These are phyloP conservation scores for Pythium dissimile DNA, from an alignment of 352 stramenopile species.

Conservation along the genomic window DNA sequence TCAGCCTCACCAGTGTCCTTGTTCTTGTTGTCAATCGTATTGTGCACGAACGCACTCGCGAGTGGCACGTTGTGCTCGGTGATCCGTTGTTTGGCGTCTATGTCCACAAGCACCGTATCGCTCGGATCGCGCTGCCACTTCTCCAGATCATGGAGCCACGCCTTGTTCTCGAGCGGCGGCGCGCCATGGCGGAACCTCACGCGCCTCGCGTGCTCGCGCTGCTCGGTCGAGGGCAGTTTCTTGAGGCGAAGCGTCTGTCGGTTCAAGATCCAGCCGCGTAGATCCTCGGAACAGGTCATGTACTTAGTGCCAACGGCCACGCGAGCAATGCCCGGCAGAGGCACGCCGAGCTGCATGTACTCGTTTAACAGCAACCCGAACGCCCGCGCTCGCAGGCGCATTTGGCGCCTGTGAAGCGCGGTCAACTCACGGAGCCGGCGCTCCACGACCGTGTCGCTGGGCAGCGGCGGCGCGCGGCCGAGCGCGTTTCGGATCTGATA, in stretches of 20 bases:
- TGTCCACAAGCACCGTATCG: constrained; percentile 19
- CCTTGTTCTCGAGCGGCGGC: constrained; percentile 2
- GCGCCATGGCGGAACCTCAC: not conserved
- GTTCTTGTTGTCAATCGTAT: constrained; percentile 14
- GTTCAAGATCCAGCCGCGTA: constrained; percentile 23
- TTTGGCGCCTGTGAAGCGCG: constrained; percentile 36
- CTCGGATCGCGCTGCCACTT: constrained; percentile 13
- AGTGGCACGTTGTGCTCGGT: constrained; percentile 24
- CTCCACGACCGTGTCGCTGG: constrained; percentile 37
- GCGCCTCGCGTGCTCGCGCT: not conserved
- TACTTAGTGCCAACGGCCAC: constrained; percentile 4
- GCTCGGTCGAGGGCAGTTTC: constrained; percentile 12
- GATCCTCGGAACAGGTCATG: constrained; percentile 15
- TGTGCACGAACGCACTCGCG: not conserved
- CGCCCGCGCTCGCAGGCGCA: constrained; percentile 43
- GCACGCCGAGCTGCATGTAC: constrained; percentile 61
- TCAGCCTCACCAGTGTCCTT: not conserved
- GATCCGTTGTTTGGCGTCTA: constrained; percentile 30
- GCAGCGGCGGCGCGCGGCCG: constrained; percentile 34
- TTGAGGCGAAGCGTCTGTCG: constrained; percentile 23
- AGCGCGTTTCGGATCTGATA: constrained; percentile 38
- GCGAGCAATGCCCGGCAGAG: constrained; percentile 39
- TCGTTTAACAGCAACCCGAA: constrained; percentile 56
- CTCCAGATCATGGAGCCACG: constrained; percentile 21
- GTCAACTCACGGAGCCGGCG: constrained; percentile 48